Percentiles rank a stretch among this genome's conserved stretches.
Evolutionary conservation across 2,329 filamentous ascomycete species (phyloP).

Genomic region (Coleophoma crateriformis): DNA sequence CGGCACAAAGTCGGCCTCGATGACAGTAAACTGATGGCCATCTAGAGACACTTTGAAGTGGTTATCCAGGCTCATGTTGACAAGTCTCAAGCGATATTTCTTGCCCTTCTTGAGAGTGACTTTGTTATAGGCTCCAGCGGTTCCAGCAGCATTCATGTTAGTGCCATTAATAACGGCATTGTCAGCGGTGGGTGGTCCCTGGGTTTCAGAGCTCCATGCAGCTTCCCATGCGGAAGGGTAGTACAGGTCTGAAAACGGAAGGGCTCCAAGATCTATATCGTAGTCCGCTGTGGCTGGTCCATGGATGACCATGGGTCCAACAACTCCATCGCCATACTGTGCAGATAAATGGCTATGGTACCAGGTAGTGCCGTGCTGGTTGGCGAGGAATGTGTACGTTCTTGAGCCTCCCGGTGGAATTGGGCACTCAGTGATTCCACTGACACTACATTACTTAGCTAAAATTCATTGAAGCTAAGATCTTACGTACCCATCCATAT

Average conservation of each 20-base stretch:
- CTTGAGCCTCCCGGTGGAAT: slow-evolving; percentile 40
- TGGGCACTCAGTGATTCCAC: slow-evolving; percentile 57
- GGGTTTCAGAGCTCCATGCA: slow-evolving; percentile 24
- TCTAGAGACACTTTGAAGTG: slow-evolving; percentile 41
- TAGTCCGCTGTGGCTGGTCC: slow-evolving; percentile 52
- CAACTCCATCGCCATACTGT: slow-evolving; percentile 44
- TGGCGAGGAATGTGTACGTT: slow-evolving; percentile 17
- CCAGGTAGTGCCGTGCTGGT: slow-evolving; percentile 44
- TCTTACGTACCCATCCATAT: slow-evolving; percentile 32
- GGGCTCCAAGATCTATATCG: slow-evolving; percentile 53
- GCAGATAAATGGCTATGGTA: slow-evolving; percentile 53
- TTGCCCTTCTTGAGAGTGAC: slow-evolving; percentile 29
- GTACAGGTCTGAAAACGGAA: slow-evolving; percentile 13
- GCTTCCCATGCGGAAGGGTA: slow-evolving; percentile 1
- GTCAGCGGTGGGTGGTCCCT: slow-evolving; percentile 15
- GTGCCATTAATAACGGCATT: slow-evolving; percentile 17
- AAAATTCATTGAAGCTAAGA: slow-evolving; percentile 30
- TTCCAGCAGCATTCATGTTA: slow-evolving; percentile 3
- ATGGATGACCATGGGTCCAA: slow-evolving; percentile 54
- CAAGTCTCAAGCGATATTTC: slow-evolving; percentile 38
- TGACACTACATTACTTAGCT: slow-evolving; percentile 32
- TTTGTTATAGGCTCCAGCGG: slow-evolving; percentile 14
- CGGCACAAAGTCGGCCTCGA: slow-evolving; percentile 58
- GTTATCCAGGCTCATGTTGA: slow-evolving; percentile 37
- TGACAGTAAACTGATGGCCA: slow-evolving; percentile 47